Percentiles rank a stretch among this genome's conserved stretches.
Evolutionary conservation across 2,329 filamentous ascomycete species (phyloP).

Genomic region (Trichoderma atrobrunneum): DNA sequence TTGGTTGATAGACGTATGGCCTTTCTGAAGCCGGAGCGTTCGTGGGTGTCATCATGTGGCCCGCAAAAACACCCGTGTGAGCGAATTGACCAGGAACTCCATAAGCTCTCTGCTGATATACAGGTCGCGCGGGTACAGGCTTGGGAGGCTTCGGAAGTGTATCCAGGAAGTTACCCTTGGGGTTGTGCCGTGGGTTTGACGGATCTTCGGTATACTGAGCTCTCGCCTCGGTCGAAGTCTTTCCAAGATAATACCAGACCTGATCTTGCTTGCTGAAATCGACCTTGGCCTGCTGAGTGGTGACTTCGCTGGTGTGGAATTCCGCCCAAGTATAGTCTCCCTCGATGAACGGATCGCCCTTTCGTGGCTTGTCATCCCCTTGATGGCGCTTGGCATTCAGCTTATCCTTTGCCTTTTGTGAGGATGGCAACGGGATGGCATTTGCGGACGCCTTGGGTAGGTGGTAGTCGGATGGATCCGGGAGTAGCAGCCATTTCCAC

Average conservation of each 20-base stretch:
- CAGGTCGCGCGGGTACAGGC: constrained; percentile 31
- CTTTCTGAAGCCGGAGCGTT: constrained; percentile 46
- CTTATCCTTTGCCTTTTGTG: constrained; percentile 60
- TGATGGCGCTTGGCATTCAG: constrained; percentile 64
- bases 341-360: constrained; percentile 65
- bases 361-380: constrained; percentile 59
- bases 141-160: constrained; percentile 57
- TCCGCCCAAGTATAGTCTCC: constrained; percentile 68
- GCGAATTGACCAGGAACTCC: constrained; percentile 15
- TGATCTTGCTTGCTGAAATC: constrained; percentile 70
- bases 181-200: constrained; percentile 56
- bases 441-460: constrained; percentile 72
- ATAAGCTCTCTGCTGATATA: constrained; percentile 30
- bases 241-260: constrained; percentile 85
- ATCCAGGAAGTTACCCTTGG: constrained; percentile 69
- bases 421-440: constrained; percentile 67
- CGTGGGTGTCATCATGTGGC: constrained; percentile 58
- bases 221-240: constrained; percentile 82
- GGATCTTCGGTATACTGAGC: constrained; percentile 87
- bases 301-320: constrained; percentile 63
- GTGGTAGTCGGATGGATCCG: constrained; percentile 67
- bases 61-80: constrained; percentile 40
- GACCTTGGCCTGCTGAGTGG: constrained; percentile 64
- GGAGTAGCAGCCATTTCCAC: constrained; percentile 78
- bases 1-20: constrained; percentile 14